Percentiles rank a stretch among this genome's conserved stretches.
phyloP scores from a whole-genome alignment of 352 stramenopile genomes.

The Thalassiosira delicatula region DNA sequence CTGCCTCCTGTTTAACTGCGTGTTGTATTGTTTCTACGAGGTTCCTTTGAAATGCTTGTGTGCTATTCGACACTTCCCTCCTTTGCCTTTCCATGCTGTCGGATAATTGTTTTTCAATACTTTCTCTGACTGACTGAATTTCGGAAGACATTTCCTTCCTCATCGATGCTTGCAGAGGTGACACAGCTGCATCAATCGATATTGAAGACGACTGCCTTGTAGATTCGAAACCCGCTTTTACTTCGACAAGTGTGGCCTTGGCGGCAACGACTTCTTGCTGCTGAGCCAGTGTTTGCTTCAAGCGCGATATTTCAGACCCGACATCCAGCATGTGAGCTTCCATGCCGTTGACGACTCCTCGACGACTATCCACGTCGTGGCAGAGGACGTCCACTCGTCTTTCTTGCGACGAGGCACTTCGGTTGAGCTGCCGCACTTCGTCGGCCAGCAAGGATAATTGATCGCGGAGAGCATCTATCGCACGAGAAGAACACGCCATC shows the following conservation, averaged over 20 bases:
- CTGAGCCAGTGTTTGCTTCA: conserved; percentile 24
- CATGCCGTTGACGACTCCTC: conserved; percentile 26
- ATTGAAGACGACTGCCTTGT: conserved; percentile 2
- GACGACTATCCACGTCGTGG: conserved; percentile 36
- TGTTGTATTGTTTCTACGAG: conserved; percentile 16
- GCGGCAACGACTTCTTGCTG: conserved; percentile 10
- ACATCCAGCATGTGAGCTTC: conserved; percentile 39
- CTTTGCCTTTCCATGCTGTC: conserved; percentile 20
- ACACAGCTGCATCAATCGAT: conserved; percentile 33
- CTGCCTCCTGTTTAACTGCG: conserved; percentile 22
- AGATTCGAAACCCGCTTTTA: conserved; percentile 34
- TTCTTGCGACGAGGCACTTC: conserved; percentile 28
- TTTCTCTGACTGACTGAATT: conserved; percentile 14
- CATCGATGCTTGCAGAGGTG: conserved; percentile 28
- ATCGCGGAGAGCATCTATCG: conserved; percentile 53
- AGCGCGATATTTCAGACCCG: neutral
- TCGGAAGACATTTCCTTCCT: conserved; percentile 22
- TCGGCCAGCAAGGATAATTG: conserved; percentile 36
- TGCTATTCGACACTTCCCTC: conserved; percentile 23
- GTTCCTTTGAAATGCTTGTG: conserved; percentile 27
- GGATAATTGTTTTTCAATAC: conserved; percentile 21
- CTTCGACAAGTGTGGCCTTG: conserved; percentile 22
- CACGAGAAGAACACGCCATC: conserved; percentile 15
- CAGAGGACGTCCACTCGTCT: conserved; percentile 32
- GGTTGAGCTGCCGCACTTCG: conserved; percentile 39